phyloP scores from a whole-genome alignment of 2,329 filamentous ascomycete species.

The Fusarium sp. region DNA sequence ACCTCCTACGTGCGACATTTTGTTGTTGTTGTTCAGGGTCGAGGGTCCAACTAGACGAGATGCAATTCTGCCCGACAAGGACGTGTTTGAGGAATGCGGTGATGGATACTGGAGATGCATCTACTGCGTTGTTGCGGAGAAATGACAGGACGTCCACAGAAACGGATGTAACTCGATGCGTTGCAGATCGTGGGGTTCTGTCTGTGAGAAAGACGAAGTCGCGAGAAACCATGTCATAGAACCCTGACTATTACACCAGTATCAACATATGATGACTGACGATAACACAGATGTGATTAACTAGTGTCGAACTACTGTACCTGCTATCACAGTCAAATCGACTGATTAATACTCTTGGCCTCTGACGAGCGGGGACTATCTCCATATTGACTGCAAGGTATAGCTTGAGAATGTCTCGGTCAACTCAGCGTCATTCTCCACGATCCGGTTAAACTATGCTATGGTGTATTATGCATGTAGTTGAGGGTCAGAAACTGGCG shows the following conservation, averaged over 20 bases:
- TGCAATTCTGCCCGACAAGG: background rate
- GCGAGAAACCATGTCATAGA: conserved; percentile 7
- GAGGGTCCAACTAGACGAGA: conserved; percentile 7
- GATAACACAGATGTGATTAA: conserved; percentile 3
- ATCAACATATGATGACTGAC: conserved; percentile 18
- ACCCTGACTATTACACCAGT: conserved; percentile 4
- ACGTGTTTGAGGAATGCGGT: conserved; percentile 9
- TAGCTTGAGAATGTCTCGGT: background rate
- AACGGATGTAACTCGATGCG: conserved; percentile 24
- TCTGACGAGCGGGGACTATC: background rate
- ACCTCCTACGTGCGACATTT: conserved; percentile 36
- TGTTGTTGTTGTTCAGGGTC: conserved; percentile 14
- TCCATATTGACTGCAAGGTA: conserved; percentile 4
- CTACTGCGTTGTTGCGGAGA: conserved; percentile 8
- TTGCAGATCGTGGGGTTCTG: conserved; percentile 29
- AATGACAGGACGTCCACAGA: conserved; percentile 15
- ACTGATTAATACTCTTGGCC: conserved; percentile 10
- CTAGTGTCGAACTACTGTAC: conserved; percentile 29
- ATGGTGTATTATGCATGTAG: background rate
- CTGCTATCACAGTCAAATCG: conserved; percentile 13
- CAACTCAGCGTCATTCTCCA: conserved; percentile 17
- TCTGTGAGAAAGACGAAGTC: conserved; percentile 3
- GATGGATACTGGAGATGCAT: conserved; percentile 9
- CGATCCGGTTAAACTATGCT: background rate
- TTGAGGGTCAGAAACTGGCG: conserved; percentile 14